Base-by-base conservation (phyloP, 1,284 basidiomycete species). In the Tetrapyrgos nigripes region DNA sequence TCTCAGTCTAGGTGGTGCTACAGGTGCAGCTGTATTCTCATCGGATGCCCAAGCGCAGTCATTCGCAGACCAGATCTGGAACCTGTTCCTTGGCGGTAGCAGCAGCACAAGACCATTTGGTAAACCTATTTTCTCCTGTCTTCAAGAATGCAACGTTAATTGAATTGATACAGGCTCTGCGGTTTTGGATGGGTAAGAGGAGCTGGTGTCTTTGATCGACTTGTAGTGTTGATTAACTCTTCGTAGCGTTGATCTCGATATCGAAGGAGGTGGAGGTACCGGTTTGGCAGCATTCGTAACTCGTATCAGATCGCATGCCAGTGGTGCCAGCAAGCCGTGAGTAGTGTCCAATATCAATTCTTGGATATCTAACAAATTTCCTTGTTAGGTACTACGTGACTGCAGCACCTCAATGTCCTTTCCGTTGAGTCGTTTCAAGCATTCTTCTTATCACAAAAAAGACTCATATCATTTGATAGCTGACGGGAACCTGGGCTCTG, bases 381-480 rank as follows among this genome's bases (percentile, higher is more conserved):
- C 49, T 28, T 29, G 26, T 8, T 28, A 85, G 84, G 48, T 88
- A 86, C 68, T 88, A 85, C 64, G 73, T 88, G 56, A 86, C 84
- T 17, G 86, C 77, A 59, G 86, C 87, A 3, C 87, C 86, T n/a
- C 86, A 89, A 63, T 88, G 87, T 69, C 84, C 84, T 3, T 88
- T 75, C 31, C 26, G 53, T 26, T 11, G 4, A 11, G 3, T 17
- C 21, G 27, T 24, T 43, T n/a, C 27, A n/a, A 19, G 19, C 31
- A 47, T 47, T 13, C 40, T 1, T 48, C 19, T 26, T 10, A 19
- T 49, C 6, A 29, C 10, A 8, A 28, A 4, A 8, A 11, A 17
- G 10, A 50, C 28, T 29, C 28, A 21, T 31, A 17, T 28, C 21
- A 14, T 29, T 17, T 17, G 17, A 50, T 57, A 73, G 87, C 87